Evolutionary conservation across 306 rosid genomes (phyloP), one percentile per base, ranked within the genome.

Genomic region (Mimosa bimucronata): DNA sequence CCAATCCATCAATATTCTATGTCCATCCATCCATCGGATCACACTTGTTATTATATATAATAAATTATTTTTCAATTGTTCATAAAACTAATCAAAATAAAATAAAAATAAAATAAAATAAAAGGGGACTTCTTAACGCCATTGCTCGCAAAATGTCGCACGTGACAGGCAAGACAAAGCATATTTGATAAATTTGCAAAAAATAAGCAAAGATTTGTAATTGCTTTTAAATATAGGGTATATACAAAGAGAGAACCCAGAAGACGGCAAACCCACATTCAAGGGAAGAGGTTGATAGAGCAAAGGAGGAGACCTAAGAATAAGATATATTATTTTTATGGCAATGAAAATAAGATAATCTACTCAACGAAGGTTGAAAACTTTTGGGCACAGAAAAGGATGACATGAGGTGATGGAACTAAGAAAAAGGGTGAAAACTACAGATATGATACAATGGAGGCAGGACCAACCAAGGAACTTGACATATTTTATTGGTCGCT

Each of bases 381-480:
- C 26, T 29, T 77, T 31, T 13, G 38, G 40, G n/a, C 19, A n/a
- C 44, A 10, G 45, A 10, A 48, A 1, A 30, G 16, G 16, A 25
- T 57, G 12, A 23, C 25, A 2, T 9, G 64, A 31, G 13, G 50
- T 14, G 16, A 46, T 8, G 16, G 28, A 9, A n/a, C 4, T 1
- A 12, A 44, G 18, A 15, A 58, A 81, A n/a, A 82, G 15, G 52
- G 52, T 2, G 7, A 61, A 72, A 72, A 70, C 83, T 80, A 80
- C 72, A 52, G 23, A n/a, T 72, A 82, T 91, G 77, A 83, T 91
- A 91, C 96, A 89, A 77, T 77, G 37, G 78, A 71, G 81, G 72
- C 28, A 57, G 78, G 80, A 80, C 83, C 82, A 61, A 58, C 64
- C 5, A 60, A 64, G 73, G 71, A 69, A 82, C 30, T 78, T 76